These are phyloP conservation scores for Sesbania bispinosa DNA, from an alignment of 306 rosid genomes.

Conservation along the genomic window DNA sequence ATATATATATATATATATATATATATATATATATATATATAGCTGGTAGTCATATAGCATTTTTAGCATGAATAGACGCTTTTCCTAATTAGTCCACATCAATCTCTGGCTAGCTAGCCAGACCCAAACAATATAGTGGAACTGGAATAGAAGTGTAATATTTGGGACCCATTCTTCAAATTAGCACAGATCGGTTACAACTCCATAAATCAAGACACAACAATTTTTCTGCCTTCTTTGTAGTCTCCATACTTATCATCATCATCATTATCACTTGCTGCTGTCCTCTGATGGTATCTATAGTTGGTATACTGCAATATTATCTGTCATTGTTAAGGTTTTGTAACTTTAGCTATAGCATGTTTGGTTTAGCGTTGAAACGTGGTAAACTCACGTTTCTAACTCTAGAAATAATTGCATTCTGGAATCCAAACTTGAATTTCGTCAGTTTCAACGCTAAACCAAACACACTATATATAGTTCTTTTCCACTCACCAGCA, in stretches of 20 bases:
- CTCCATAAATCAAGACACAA: slow-evolving; percentile 25
- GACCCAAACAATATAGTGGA: background rate
- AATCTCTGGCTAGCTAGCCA: background rate
- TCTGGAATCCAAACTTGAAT: no score
- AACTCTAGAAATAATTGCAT: no score
- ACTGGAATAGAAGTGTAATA: background rate
- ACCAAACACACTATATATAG: no score
- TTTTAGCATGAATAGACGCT: background rate
- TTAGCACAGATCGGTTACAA: background rate
- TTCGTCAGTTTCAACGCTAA: no score
- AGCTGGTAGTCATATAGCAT: background rate
- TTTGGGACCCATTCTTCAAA: background rate
- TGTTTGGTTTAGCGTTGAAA: no score
- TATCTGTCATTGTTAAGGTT: slow-evolving; percentile 60
- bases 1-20: no score
- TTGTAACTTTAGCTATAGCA: background rate
- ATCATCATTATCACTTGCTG: slow-evolving; percentile 1
- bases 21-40: no score
- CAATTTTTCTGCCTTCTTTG: slow-evolving; percentile 35
- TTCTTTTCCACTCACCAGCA: no score
- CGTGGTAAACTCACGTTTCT: no score
- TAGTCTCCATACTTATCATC: slow-evolving; percentile 18
- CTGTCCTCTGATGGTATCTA: slow-evolving; percentile 24
- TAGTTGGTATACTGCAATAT: slow-evolving; percentile 69
- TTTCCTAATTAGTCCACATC: background rate